These are phyloP conservation scores for Volvox reticuliferus DNA, from an alignment of 139 green algal species.

Conservation along the genomic window DNA sequence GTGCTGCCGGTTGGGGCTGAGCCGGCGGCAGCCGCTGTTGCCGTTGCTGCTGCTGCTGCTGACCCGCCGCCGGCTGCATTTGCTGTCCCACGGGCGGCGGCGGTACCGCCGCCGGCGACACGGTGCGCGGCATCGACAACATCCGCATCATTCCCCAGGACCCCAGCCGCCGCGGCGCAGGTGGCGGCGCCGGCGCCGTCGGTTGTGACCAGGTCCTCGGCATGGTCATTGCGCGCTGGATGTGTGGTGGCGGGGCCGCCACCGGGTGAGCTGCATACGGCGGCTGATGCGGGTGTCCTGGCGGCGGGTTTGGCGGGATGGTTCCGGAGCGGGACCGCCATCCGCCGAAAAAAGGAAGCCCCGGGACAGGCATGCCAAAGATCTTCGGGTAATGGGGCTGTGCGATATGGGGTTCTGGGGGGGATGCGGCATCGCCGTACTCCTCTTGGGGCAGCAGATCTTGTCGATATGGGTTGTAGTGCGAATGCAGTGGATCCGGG, in stretches of 20 bases:
- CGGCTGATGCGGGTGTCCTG: background rate
- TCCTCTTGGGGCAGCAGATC: background rate
- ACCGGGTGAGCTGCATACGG: background rate
- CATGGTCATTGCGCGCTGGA: background rate
- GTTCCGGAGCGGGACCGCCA: background rate
- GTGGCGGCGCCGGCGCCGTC: background rate
- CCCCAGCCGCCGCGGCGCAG: background rate
- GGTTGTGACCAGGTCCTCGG: background rate
- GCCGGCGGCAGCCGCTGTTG: background rate
- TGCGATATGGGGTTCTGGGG: background rate
- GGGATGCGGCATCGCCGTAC: background rate
- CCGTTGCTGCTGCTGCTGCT: background rate
- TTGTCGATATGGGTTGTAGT: background rate
- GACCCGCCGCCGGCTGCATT: background rate
- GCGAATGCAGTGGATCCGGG: background rate
- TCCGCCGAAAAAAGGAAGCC: conserved; percentile 2
- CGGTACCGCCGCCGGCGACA: background rate
- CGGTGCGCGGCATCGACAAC: background rate
- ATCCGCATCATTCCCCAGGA: background rate
- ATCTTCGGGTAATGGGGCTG: background rate
- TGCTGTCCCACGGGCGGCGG: too few relatives aligned
- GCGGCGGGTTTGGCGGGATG: background rate
- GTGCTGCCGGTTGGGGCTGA: background rate
- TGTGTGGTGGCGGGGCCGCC: background rate
- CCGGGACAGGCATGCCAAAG: conserved; percentile 2